Evolutionary conservation across 2,329 filamentous ascomycete genomes (phyloP).

Genomic region (Xylariaceae sp.): DNA sequence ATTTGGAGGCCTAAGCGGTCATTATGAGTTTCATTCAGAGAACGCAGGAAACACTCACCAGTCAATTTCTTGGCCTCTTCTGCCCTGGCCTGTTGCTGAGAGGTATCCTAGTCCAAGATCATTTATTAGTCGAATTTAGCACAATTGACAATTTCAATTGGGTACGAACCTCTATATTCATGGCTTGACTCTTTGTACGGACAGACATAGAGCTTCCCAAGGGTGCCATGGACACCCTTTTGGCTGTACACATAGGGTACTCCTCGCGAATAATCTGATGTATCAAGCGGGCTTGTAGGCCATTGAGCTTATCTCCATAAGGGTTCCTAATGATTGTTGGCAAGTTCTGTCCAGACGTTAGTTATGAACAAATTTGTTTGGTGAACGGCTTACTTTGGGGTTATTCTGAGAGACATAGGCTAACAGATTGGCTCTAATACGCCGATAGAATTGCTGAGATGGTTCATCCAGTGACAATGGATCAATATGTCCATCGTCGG

Average conservation of each 20-base stretch:
- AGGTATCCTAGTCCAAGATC: constrained; percentile 1
- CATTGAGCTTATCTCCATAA: constrained; percentile 28
- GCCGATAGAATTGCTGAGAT: constrained; percentile 10
- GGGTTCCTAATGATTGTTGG: constrained; percentile 27
- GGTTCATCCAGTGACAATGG: constrained; percentile 14
- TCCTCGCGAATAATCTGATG: constrained; percentile 30
- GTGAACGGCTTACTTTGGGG: not conserved
- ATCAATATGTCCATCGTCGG: constrained; percentile 8
- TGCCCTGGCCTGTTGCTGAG: not conserved
- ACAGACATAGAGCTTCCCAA: constrained; percentile 23
- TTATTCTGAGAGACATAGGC: not conserved
- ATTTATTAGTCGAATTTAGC: not conserved
- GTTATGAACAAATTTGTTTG: not conserved
- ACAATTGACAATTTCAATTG: not conserved
- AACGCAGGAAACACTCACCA: constrained; percentile 5
- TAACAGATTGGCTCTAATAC: not conserved
- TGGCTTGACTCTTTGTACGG: not conserved
- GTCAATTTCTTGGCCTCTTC: constrained; percentile 6
- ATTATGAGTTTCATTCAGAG: not conserved
- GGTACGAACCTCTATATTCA: constrained; percentile 9
- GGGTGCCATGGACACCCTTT: not conserved
- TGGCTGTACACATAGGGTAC: constrained; percentile 22
- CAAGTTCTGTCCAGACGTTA: constrained; percentile 5
- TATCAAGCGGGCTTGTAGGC: constrained; percentile 33
- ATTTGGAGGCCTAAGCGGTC: constrained; percentile 31